Evolutionary conservation across 2,329 filamentous ascomycete species (phyloP), one percentile per base, ranked within the genome.

Genomic region (Talaromyces sp.): DNA sequence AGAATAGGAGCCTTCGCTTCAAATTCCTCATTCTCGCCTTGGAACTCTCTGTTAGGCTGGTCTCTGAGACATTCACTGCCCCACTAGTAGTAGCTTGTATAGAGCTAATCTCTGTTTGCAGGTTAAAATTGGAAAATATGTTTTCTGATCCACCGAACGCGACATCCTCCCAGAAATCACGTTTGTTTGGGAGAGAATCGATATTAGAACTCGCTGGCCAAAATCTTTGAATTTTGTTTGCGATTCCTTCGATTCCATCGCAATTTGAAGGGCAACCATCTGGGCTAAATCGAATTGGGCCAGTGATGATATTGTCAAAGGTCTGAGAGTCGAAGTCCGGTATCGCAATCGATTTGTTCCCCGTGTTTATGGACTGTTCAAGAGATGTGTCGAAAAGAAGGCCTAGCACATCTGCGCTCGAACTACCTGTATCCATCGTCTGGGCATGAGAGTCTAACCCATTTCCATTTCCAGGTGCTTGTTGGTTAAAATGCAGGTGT

Each of bases 101-200:
- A 20, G 6, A 35, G 14, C n/a, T 6, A 11, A 19, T 10, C 19
- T 22, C 36, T 16, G 4, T 11, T 20, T 35, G 5, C 16, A 29
- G 19, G 13, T 27, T 6, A 11, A 17, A 24, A 9, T 27, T 50
- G 16, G 36, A 29, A 22, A 50, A 54, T 5, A 54, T 54, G 9
- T 54, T 54, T 10, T 36, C 36, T 11, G 24, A 14, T 17, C 47
- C 40, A 4, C 27, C 30, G 30, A 36, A 47, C 7, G 35, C 36
- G 11, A 54, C 27, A 11, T 47, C 47, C 16, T 42, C 35, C 51
- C 51, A 54, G n/a, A 54, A 19, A 4, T 39, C 6, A 41, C 29
- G 27, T n/a, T 4, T 24, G n/a, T 5, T 17, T 36, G 17, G 9
- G 10, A 20, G 4, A 14, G 16, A 16, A 6, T 13, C 20, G 13